Conservation (phyloP, 1,139 yeast genomes). For the Oligophagozyma castellii region DNA sequence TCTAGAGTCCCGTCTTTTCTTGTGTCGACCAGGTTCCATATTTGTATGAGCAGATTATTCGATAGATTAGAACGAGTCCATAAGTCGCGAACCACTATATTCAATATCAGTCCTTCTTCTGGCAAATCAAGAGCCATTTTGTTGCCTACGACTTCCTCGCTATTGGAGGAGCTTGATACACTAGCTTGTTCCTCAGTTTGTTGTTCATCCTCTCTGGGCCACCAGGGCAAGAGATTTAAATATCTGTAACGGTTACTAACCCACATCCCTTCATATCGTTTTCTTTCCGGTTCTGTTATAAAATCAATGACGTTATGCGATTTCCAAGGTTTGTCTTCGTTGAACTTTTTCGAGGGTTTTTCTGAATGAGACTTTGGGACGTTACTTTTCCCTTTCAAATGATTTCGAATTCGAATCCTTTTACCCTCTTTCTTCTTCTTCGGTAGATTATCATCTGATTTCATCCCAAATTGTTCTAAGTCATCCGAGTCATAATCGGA, state of each 20-base stretch:
- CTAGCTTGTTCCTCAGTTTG: slow-evolving; percentile 10
- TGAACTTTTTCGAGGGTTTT: slow-evolving; percentile 29
- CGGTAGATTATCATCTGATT: too few relatives aligned
- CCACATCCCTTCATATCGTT: slow-evolving; percentile 89
- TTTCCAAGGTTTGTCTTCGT: slow-evolving; percentile 94
- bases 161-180: slow-evolving; percentile 2
- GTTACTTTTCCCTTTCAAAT: background rate
- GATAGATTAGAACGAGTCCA: slow-evolving; percentile 74
- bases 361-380: slow-evolving; percentile 3
- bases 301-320: slow-evolving; percentile 52
- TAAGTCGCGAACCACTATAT: slow-evolving; percentile 53
- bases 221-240: slow-evolving; percentile 28
- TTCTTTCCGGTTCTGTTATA: slow-evolving; percentile 61
- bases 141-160: background rate
- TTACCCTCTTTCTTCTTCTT: too few relatives aligned
- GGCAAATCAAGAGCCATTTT: slow-evolving; percentile 8
- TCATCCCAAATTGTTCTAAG: too few relatives aligned
- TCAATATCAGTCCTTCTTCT: slow-evolving; percentile 30
- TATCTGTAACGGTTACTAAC: slow-evolving; percentile 69
- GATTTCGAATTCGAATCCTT: too few relatives aligned
- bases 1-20: slow-evolving; percentile 66
- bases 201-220: slow-evolving; percentile 16
- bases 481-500: too few relatives aligned
- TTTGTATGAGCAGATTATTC: slow-evolving; percentile 42
- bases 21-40: slow-evolving; percentile 74